These are phyloP conservation scores for Melampsora americana DNA, from an alignment of 1,284 basidiomycete genomes.

Conservation along the genomic window DNA sequence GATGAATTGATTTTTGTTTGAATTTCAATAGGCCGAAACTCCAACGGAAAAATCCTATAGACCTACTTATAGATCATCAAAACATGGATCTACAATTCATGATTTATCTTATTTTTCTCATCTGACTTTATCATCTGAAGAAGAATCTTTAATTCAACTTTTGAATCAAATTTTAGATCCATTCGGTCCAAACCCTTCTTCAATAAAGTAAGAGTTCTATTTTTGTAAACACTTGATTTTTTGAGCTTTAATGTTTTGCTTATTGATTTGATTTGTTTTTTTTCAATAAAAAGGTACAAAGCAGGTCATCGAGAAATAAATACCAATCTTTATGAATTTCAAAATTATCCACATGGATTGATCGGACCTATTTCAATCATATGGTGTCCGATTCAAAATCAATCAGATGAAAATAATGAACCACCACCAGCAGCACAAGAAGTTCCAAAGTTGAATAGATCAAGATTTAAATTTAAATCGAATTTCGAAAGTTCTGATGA, in stretches of 20 bases:
- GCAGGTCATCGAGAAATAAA: neutral
- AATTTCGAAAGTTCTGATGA: no score
- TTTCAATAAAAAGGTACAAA: neutral
- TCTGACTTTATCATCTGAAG: conserved; percentile 68
- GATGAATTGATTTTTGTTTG: no score
- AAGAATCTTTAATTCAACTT: conserved; percentile 60
- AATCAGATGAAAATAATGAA: neutral
- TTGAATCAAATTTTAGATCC: conserved; percentile 57
- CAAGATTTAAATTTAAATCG: neutral
- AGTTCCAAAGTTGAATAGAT: neutral
- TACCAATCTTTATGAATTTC: neutral
- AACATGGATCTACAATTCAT: conserved; percentile 73
- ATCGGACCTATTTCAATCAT: neutral
- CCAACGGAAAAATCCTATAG: conserved; percentile 87
- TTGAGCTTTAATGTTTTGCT: conserved; percentile 17
- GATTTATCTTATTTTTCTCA: conserved; percentile 79
- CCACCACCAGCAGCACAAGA: neutral
- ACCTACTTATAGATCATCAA: conserved; percentile 77
- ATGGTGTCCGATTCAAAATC: neutral
- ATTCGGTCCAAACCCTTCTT: conserved; percentile 20
- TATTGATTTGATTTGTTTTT: neutral
- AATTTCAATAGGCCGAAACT: conserved; percentile 63
- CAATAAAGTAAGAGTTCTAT: conserved; percentile 44
- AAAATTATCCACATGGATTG: neutral
- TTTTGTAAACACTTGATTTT: no score